phyloP scores from a whole-genome alignment of 2,329 filamentous ascomycete species.

The Macrophomina tecta region DNA sequence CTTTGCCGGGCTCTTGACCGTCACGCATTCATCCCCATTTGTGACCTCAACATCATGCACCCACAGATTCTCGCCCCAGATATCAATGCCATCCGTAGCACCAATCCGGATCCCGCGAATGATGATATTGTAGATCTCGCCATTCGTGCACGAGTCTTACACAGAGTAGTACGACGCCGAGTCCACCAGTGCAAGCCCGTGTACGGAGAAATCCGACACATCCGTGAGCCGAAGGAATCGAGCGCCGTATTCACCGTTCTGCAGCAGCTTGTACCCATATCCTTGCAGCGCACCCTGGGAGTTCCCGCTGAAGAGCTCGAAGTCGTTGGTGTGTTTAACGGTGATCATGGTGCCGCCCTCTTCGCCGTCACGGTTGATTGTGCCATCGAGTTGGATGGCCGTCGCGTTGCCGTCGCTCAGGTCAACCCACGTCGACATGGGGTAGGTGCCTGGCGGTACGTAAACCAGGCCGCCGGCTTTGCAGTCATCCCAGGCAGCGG shows the following conservation, averaged over 20 bases:
- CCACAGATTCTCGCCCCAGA: slow-evolving; percentile 31
- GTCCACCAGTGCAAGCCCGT: slow-evolving; percentile 15
- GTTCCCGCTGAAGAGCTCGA: slow-evolving; percentile 9
- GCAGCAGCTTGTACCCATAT: slow-evolving; percentile 13
- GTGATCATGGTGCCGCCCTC: slow-evolving; percentile 16
- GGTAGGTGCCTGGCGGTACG: not conserved
- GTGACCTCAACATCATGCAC: slow-evolving; percentile 34
- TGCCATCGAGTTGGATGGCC: slow-evolving; percentile 15
- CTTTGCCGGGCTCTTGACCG: slow-evolving; percentile 32
- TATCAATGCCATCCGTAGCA: slow-evolving; percentile 32
- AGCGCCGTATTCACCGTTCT: slow-evolving; percentile 7
- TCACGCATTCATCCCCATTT: slow-evolving; percentile 34
- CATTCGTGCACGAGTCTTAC: slow-evolving; percentile 31
- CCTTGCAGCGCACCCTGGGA: not conserved
- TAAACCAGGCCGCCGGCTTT: slow-evolving; percentile 9
- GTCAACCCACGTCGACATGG: slow-evolving; percentile 4
- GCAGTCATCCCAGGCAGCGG: slow-evolving; percentile 6
- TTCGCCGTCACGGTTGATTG: not conserved
- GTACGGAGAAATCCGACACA: not conserved
- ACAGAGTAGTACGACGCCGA: slow-evolving; percentile 32
- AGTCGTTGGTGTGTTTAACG: not conserved
- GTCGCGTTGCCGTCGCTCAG: not conserved
- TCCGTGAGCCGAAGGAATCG: slow-evolving; percentile 10
- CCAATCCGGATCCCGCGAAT: slow-evolving; percentile 32
- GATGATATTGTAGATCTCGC: slow-evolving; percentile 32